Base-by-base conservation (phyloP, 768 basidiomycete genomes). In the Mycena metata region DNA sequence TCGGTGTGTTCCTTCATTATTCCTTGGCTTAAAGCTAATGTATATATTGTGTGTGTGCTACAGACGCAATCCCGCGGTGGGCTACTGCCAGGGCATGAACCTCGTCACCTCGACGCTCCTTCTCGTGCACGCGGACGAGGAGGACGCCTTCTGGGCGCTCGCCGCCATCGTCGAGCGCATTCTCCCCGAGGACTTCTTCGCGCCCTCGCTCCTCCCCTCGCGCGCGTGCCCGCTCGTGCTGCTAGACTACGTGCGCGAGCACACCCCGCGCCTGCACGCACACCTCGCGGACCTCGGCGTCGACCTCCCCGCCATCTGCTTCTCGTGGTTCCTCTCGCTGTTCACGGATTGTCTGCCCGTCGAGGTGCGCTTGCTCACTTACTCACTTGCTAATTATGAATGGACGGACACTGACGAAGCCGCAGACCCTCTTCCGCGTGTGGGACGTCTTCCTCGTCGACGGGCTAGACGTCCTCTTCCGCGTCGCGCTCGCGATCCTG, bases 381-480 rank as follows among this genome's bases (percentile, higher is more conserved):
- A n/a, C n/a, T 24, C 19, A 63, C 58, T 47, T 41, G n/a, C 12
- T 21, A 33, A 30, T 52, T 23, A 50, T 46, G 7, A 36, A 24
- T 57, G 74, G 45, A 51, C 15, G 43, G 11, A 35, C 17, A 51
- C 16, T 49, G 17, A 10, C 19, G n/a, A n/a, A n/a, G 55, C 60
- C 52, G 5, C 60, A 96, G 95, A 99, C 96, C 0, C 83, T 99
- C 45, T 96, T 98, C 80, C 85, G 97, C 56, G 91, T 98, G 8
- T 99, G 98, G 96, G 97, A 99, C 74, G 85, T 98, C 21, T 94
- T 98, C 79, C 89, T 98, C 64, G 90, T 96, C 2, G 96, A 98
- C 74, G 97, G 97, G 2, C 83, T 96, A 26, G 95, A 96, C 72
- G 93, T 96, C 7, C 85, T 97, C 19, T 96, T 96, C 80, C 90